Evolutionary conservation across 345 rosid species (phyloP), one percentile per base, ranked within the genome.

Genomic region (Capsella bursapastoris): DNA sequence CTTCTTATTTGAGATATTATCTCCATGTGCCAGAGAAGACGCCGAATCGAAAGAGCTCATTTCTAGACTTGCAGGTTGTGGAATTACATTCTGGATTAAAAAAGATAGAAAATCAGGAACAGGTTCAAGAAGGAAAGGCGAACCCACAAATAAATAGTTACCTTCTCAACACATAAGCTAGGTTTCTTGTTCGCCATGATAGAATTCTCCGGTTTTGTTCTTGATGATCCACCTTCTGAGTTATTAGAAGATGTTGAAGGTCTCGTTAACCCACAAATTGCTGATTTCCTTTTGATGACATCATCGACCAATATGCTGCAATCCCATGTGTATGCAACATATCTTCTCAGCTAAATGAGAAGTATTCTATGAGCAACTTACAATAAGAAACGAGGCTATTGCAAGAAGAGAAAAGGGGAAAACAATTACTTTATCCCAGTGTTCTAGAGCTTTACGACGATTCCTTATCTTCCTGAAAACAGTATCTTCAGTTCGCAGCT

Each of bases 241-340:
- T 84, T 77, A 53, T 53, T 74, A 72, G 73, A 57, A 72, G 60
- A 83, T 71, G 84, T 32, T 32, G 81, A 57, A 31, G 85, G 85
- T 58, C 75, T 66, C 64, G 37, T 37, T 72, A 85, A 81, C 80
- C 64, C 50, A 63, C 80, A 63, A 60, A 82, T 77, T 76, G 71
- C 57, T 38, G 85, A 70, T 57, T 56, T 64, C 4, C 52, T 70
- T 57, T 29, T 71, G 35, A 52, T 38, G 35, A 82, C 80, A 50
- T 84, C 86, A 68, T 83, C 86, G 56, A 79, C 84, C 85, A 89
- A 59, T 35, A 65, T 74, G 75, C 74, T 71, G 88, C 85, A 84
- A 68, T 83, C 91, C 90, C 91, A 95, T 9, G 85, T 95, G 86
- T 87, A 92, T 77, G 75, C 86, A 51, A 95, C 97, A 79, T 90